A percentile compares a stretch with the other conserved stretches of the same genome.
phyloP scores from a whole-genome alignment of 805 yeast genomes.

The Candida stauntonica region DNA sequence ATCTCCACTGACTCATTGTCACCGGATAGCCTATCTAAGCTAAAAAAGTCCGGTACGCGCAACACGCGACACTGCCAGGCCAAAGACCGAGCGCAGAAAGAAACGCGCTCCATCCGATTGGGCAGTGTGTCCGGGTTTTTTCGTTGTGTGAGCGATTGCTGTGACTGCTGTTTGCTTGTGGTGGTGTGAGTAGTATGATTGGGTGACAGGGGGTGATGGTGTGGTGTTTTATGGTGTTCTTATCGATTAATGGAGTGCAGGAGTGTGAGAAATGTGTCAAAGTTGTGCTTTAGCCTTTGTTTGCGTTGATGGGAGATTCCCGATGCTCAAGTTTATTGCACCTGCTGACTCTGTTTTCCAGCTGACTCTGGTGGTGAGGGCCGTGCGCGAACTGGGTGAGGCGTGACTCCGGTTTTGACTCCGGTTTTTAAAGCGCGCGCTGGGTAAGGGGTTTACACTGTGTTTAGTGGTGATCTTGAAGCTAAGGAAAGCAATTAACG shows the following conservation, averaged over 20 bases:
- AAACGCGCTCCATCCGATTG: slow-evolving; percentile 1
- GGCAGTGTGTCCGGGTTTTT: slow-evolving; percentile 4
- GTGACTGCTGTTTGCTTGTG: neutral
- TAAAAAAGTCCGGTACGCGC: neutral
- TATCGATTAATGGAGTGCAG: too few species aligned
- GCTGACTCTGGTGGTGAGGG: neutral
- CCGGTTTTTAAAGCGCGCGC: neutral
- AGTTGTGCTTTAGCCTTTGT: neutral
- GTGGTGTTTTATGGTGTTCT: too few species aligned
- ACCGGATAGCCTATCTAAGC: neutral
- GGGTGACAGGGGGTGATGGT: neutral
- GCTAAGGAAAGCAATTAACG: neutral
- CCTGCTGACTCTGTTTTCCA: neutral
- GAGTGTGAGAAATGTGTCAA: too few species aligned
- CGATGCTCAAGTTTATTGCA: neutral
- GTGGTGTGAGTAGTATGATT: neutral
- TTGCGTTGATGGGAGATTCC: too few species aligned
- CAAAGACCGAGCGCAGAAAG: neutral
- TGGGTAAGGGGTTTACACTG: neutral
- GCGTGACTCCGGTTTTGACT: neutral
- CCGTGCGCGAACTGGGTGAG: neutral
- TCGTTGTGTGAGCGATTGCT: neutral
- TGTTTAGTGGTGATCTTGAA: neutral
- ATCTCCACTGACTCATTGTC: too few species aligned
- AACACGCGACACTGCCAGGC: neutral